Evolutionary conservation across 2,329 filamentous ascomycete genomes (phyloP).

Genomic region (Xenoacremonium recifei): DNA sequence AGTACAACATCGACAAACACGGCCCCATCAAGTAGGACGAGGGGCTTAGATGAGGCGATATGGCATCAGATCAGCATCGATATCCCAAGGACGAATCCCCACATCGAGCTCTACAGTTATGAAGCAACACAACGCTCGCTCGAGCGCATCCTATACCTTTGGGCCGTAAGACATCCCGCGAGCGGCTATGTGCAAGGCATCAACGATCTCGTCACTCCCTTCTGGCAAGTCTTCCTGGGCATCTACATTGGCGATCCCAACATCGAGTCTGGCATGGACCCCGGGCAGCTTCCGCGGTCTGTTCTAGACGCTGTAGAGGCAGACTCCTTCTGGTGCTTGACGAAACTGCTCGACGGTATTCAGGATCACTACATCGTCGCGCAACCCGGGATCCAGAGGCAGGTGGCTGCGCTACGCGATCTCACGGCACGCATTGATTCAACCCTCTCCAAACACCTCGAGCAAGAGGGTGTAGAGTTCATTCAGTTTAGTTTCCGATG

Average conservation of each 20-base stretch:
- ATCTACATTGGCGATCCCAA: constrained; percentile 93
- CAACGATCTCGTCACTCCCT: constrained; percentile 95
- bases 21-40: constrained; percentile 43
- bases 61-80: constrained; percentile 99
- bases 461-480: constrained; percentile 90
- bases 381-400: constrained; percentile 92
- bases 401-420: constrained; percentile 85
- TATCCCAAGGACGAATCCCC: constrained; percentile 92
- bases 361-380: constrained; percentile 99
- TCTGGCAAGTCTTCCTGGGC: constrained; percentile 96
- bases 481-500: constrained; percentile 99
- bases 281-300: constrained; percentile 83
- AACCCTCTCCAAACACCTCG: constrained; percentile 80
- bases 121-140: constrained; percentile 93
- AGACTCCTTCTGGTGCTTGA: constrained; percentile 97
- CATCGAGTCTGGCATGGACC: constrained; percentile 94
- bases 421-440: constrained; percentile 88
- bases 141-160: constrained; percentile 93
- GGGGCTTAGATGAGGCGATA: constrained; percentile 89
- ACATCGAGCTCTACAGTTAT: constrained; percentile 91
- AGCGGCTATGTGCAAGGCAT: constrained; percentile 98
- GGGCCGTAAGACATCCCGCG: constrained; percentile 95
- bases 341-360: constrained; percentile 96
- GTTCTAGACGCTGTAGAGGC: constrained; percentile 96
- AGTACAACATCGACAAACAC: constrained; percentile 43